Percentiles rank a stretch among this genome's conserved stretches.
These are phyloP conservation scores for Fraxinus sp. DNA, from an alignment of 305 asterid genomes.

Conservation along the genomic window DNA sequence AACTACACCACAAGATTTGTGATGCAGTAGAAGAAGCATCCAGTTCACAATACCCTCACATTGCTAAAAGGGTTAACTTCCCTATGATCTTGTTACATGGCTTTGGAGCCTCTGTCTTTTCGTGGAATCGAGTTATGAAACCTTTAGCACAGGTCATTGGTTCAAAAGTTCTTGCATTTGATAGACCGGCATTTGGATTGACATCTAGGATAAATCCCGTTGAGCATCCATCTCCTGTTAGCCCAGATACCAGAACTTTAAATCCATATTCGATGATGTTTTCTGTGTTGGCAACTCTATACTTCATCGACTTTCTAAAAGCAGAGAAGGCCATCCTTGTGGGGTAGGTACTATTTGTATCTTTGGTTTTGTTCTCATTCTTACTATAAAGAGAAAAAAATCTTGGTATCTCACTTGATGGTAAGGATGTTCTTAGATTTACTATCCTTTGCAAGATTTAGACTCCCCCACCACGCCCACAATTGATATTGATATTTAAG, in stretches of 20 bases:
- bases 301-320: slow-evolving; percentile 71
- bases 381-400: not conserved
- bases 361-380: slow-evolving; percentile 15
- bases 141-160: slow-evolving; percentile 53
- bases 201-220: slow-evolving; percentile 59
- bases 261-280: slow-evolving; percentile 80
- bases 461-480: not conserved
- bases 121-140: slow-evolving; percentile 83
- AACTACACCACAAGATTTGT: slow-evolving; percentile 80
- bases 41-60: slow-evolving; percentile 27
- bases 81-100: slow-evolving; percentile 94
- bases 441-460: not conserved
- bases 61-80: slow-evolving; percentile 34
- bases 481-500: not conserved
- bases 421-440: not conserved
- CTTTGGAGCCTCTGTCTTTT: slow-evolving; percentile 87
- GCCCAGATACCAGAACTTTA: slow-evolving; percentile 48
- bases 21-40: slow-evolving; percentile 43
- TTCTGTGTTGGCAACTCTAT: slow-evolving; percentile 71
- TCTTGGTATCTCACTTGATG: not conserved
- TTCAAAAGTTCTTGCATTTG: slow-evolving; percentile 85
- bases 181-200: slow-evolving; percentile 95
- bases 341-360: slow-evolving; percentile 55
- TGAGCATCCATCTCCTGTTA: slow-evolving; percentile 30
- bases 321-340: slow-evolving; percentile 77